These are phyloP conservation scores for Ophiocordyceps camponoti-rufipedis DNA, from an alignment of 2,329 filamentous ascomycete species.

Conservation along the genomic window DNA sequence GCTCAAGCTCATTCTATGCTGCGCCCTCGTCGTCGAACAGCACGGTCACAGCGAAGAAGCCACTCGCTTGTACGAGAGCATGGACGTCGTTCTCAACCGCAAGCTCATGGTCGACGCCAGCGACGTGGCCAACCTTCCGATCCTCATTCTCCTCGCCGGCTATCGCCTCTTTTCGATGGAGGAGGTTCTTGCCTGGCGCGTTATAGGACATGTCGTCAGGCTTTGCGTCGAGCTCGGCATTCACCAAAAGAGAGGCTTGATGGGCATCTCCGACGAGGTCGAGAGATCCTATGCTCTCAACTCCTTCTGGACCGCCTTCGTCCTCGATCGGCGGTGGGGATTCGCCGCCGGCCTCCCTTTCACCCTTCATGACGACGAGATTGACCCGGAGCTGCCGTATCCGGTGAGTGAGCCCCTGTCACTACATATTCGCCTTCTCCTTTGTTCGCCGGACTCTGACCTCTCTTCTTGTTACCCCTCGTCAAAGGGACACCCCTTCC, in stretches of 20 bases:
- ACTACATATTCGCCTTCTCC: background rate
- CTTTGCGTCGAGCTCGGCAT: constrained; percentile 68
- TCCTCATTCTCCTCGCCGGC: constrained; percentile 33
- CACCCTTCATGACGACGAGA: constrained; percentile 68
- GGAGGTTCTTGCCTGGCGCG: constrained; percentile 69
- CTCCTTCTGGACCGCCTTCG: constrained; percentile 75
- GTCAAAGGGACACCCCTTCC: constrained; percentile 42
- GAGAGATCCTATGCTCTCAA: constrained; percentile 51
- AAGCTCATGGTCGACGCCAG: constrained; percentile 37
- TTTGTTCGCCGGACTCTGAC: background rate
- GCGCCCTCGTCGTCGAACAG: constrained; percentile 58
- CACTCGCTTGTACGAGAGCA: constrained; percentile 54
- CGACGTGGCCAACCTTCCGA: constrained; percentile 27
- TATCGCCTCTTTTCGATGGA: constrained; percentile 79
- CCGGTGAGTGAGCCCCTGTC: constrained; percentile 37
- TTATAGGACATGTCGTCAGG: constrained; percentile 67
- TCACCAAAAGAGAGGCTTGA: constrained; percentile 59
- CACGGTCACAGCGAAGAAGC: constrained; percentile 63
- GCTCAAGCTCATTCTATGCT: constrained; percentile 71
- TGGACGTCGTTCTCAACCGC: constrained; percentile 52
- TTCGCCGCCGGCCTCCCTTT: constrained; percentile 82
- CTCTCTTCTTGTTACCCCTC: background rate
- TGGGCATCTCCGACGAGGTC: constrained; percentile 48
- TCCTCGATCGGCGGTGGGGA: constrained; percentile 72
- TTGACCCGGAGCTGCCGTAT: constrained; percentile 61